These are phyloP conservation scores for Excoecaria agallocha DNA, from an alignment of 345 rosid genomes.

Conservation along the genomic window DNA sequence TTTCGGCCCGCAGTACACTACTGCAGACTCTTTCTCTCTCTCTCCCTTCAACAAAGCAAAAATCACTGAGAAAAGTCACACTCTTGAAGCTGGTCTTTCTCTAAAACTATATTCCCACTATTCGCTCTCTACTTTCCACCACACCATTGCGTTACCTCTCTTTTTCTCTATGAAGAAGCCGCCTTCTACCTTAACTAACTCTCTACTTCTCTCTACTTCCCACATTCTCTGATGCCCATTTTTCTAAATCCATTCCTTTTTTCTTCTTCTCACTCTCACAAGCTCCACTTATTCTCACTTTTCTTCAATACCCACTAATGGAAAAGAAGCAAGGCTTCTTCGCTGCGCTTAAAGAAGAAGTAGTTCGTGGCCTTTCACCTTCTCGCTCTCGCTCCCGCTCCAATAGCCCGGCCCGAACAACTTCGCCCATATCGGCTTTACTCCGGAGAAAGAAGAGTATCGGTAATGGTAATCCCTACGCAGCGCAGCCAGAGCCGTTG, in stretches of 20 bases:
- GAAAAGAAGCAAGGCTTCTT: slow-evolving; percentile 90
- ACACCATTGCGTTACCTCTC: no score
- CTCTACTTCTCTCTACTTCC: neutral
- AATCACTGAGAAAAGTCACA: slow-evolving; percentile 4
- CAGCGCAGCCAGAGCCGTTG: slow-evolving; percentile 44
- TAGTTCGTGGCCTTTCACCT: slow-evolving; percentile 81
- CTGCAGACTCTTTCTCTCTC: neutral
- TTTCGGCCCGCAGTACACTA: neutral
- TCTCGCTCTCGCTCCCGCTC: slow-evolving; percentile 85
- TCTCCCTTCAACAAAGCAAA: neutral
- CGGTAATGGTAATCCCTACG: slow-evolving; percentile 29
- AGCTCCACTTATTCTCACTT: neutral
- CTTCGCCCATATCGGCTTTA: slow-evolving; percentile 45
- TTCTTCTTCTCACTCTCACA: neutral
- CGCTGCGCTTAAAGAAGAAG: slow-evolving; percentile 78
- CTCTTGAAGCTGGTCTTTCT: slow-evolving; percentile 5
- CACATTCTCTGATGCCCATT: slow-evolving; percentile 3
- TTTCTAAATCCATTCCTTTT: neutral
- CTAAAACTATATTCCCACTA: neutral
- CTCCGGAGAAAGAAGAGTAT: slow-evolving; percentile 49
- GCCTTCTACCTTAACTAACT: neutral
- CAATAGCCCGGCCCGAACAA: slow-evolving; percentile 53
- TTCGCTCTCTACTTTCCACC: neutral
- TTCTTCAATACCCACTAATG: slow-evolving; percentile 31
- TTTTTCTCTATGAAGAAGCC: neutral